Base-by-base conservation (phyloP, 805 yeast species). In the Wickerhamiella allomyrinae region DNA sequence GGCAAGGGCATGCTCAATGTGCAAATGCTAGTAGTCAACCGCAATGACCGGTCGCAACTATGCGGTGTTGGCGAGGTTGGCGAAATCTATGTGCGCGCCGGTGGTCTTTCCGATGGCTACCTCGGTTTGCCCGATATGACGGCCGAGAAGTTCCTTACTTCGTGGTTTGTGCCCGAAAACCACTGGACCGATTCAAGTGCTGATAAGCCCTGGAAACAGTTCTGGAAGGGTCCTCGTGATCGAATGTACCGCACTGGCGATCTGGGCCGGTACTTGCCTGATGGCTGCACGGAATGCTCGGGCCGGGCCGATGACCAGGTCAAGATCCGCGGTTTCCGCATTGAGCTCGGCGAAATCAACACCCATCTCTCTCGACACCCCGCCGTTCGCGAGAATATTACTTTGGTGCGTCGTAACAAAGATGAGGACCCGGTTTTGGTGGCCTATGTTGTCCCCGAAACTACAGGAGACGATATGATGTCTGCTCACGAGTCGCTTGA, bases 51-150 rank as follows among this genome's bases (percentile, higher is more conserved):
- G 45, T 71, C 84, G 15, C 93, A 85, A 63, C 76, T 91, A 7
- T 91, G 98, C 68, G 98, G 96, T 62, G 86, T 91, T 49, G 98
- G 99, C 51, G 99, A 91, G 63, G 91, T 91, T 46, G 99, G 99
- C 57, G 99, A 91, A 61, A 87, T 91, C 48, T 91, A 91, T 57
- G 97, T 93, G 9, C 77, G 99, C 58, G 99, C 98, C 31, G 98
- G 85, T 44, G 99, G 99, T 39, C 70, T 91, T 44, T 94, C 96
- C 14, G 98, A 89, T 61, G 95, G 97, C 3, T 91, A 91, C 63
- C 73, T 95, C 54, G 84, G 87, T 37, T 70, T 87, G 46, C 95
- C 95, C 6, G 95, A 87, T 24, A 64, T 85, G 58, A 91, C 87
- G 57, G 74, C 74, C 43, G 77, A 83, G 60, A 91, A 93, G 65